Conservation (phyloP, 2,329 filamentous ascomycete species). For the Hawksworthiomyces lignivorus region DNA sequence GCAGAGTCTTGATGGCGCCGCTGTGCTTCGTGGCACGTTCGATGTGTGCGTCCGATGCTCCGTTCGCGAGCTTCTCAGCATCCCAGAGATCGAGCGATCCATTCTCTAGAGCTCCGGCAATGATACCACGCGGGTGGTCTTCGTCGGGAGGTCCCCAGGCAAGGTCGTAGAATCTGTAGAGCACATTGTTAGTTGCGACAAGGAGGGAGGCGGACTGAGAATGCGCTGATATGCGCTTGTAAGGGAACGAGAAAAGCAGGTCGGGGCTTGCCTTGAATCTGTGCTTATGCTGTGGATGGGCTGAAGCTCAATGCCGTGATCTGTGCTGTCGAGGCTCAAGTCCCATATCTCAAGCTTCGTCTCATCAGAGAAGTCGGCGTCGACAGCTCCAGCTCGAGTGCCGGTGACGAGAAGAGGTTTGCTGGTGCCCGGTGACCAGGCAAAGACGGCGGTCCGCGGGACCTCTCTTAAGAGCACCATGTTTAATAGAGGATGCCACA, state of each 20-base stretch:
- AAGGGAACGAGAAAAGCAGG: too few species aligned
- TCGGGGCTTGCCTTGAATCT: slow-evolving; percentile 68
- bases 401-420: slow-evolving; percentile 84
- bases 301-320: slow-evolving; percentile 74
- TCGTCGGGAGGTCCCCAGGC: slow-evolving; percentile 82
- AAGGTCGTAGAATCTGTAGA: slow-evolving; percentile 83
- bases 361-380: slow-evolving; percentile 95
- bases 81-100: slow-evolving; percentile 92
- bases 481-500: slow-evolving; percentile 11
- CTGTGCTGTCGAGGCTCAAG: slow-evolving; percentile 68
- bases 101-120: slow-evolving; percentile 92
- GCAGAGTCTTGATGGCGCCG: slow-evolving; percentile 85
- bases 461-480: slow-evolving; percentile 98
- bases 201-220: slow-evolving; percentile 13
- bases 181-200: slow-evolving; percentile 15
- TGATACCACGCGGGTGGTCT: slow-evolving; percentile 74
- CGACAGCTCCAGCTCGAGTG: slow-evolving; percentile 88
- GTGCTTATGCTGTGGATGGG: slow-evolving; percentile 76
- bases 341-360: slow-evolving; percentile 97
- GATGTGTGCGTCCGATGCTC: slow-evolving; percentile 65
- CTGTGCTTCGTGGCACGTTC: slow-evolving; percentile 84
- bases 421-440: slow-evolving; percentile 79
- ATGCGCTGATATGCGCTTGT: too few species aligned
- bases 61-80: slow-evolving; percentile 58
- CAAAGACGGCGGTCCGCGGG: slow-evolving; percentile 90